These are phyloP conservation scores for Solanum boliviense DNA, from an alignment of 257 asterid species.

Conservation along the genomic window DNA sequence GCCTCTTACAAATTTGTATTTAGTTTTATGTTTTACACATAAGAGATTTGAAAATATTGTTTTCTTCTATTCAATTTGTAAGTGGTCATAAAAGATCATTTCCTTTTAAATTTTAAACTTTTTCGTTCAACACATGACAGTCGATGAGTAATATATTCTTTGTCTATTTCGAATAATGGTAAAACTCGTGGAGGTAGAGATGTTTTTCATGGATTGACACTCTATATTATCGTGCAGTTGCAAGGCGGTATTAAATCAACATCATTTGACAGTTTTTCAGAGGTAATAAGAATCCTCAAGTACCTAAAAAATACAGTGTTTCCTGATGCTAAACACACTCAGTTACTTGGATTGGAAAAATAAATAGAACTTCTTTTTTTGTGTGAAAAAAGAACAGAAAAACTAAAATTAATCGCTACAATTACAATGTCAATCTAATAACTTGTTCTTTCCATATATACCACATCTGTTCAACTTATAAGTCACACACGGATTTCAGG, in stretches of 20 bases:
- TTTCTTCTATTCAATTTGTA: neutral
- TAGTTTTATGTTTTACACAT: neutral
- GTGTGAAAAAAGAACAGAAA: too few species aligned
- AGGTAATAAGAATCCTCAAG: neutral
- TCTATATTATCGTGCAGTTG: neutral
- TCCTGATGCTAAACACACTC: neutral
- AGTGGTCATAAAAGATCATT: neutral
- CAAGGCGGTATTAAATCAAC: neutral
- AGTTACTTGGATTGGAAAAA: neutral
- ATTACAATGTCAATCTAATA: neutral
- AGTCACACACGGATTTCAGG: too few species aligned
- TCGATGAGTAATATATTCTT: neutral
- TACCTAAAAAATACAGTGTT: neutral
- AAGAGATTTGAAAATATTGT: fast-evolving
- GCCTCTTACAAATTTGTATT: neutral
- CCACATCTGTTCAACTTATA: too few species aligned
- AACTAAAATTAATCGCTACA: neutral
- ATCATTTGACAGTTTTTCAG: neutral
- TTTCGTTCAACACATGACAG: neutral
- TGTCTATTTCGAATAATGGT: neutral
- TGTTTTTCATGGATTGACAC: neutral
- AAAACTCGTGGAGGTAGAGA: neutral
- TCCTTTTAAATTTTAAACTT: neutral
- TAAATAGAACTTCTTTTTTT: neutral
- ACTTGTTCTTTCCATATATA: neutral